phyloP scores from a whole-genome alignment of 2,329 filamentous ascomycete genomes.

The Proliferodiscus dingleyae region DNA sequence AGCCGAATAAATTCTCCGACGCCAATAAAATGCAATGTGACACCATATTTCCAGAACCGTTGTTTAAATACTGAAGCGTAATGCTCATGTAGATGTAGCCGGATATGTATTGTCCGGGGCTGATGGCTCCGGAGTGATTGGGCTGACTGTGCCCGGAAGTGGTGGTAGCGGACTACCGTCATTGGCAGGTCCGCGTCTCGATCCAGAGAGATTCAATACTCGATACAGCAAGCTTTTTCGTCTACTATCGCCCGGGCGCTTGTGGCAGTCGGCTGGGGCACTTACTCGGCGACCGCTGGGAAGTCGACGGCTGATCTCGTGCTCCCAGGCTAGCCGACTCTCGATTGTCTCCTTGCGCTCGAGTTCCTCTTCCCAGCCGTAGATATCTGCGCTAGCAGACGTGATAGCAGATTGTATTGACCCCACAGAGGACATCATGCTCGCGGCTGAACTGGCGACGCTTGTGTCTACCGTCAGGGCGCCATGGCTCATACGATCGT shows the following conservation, averaged over 20 bases:
- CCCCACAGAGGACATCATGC: constrained; percentile 29
- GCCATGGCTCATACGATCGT: constrained; percentile 17
- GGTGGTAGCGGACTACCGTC: constrained; percentile 3
- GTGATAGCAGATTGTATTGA: constrained; percentile 31
- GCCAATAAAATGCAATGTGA: background rate
- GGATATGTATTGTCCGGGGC: background rate
- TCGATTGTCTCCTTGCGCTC: constrained; percentile 31
- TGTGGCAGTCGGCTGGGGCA: constrained; percentile 8
- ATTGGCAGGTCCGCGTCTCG: constrained; percentile 1
- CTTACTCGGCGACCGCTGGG: constrained; percentile 19
- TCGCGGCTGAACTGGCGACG: constrained; percentile 31
- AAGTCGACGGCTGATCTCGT: constrained; percentile 15
- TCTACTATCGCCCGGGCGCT: constrained; percentile 18
- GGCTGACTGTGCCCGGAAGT: background rate
- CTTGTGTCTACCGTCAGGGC: constrained; percentile 22
- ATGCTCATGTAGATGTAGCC: background rate
- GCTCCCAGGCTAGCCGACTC: constrained; percentile 17
- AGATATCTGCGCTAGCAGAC: constrained; percentile 38
- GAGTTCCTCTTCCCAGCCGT: constrained; percentile 51
- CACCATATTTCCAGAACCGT: background rate
- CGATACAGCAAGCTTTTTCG: constrained; percentile 26
- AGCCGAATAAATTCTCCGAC: background rate
- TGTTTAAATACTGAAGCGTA: background rate
- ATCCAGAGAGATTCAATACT: constrained; percentile 23
- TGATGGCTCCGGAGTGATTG: too few species aligned